Base-by-base conservation (phyloP, 2,329 filamentous ascomycete species). In the Hypoxylon sp. region DNA sequence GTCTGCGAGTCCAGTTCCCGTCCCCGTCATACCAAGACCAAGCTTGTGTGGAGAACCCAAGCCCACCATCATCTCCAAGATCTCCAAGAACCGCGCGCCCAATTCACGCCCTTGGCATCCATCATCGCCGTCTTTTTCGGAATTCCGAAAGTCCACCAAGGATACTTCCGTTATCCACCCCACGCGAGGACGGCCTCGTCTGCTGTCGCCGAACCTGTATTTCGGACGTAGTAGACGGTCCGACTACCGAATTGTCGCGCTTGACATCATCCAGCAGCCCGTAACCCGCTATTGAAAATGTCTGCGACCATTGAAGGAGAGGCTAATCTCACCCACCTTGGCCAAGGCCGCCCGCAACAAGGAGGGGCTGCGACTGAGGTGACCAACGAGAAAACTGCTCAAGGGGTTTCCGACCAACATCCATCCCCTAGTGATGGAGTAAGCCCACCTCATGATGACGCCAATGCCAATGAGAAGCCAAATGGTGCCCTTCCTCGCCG, bases 351-450 rank as follows among this genome's bases (percentile, higher is more conserved):
- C n/a, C 27, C 36, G 23, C 38, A 29, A 26, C 53, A 50, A 46
- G 27, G 19, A 29, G 44, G 32, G 15, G 21, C 16, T 21, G 30
- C 26, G n/a, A 42, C 51, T 31, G 56, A 36, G 7, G 52, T 54
- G 23, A 45, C 43, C 12, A 41, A 60, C 29, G 59, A 54, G 34
- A 55, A 59, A 84, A 84, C 71, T 35, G 55, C 42, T 12, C 51
- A 47, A 8, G 62, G 59, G 38, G 40, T 42, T 7, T 23, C 57
- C 9, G 57, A 52, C 27, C 46, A 62, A 35, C 51, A 42, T 13
- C 31, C 53, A 32, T 31, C 43, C 12, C 59, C 58, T 13, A 25
- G 48, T 30, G 49, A 60, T 25, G 31, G 17, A 11, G 29, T 15
- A 11, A 26, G 29, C 8, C 48, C 57, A 13, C 36, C 56, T 19